A percentile compares a stretch with the other conserved stretches of the same genome.
These are phyloP conservation scores for Fusarium burgessii DNA, from an alignment of 2,329 filamentous ascomycete genomes.

Conservation along the genomic window DNA sequence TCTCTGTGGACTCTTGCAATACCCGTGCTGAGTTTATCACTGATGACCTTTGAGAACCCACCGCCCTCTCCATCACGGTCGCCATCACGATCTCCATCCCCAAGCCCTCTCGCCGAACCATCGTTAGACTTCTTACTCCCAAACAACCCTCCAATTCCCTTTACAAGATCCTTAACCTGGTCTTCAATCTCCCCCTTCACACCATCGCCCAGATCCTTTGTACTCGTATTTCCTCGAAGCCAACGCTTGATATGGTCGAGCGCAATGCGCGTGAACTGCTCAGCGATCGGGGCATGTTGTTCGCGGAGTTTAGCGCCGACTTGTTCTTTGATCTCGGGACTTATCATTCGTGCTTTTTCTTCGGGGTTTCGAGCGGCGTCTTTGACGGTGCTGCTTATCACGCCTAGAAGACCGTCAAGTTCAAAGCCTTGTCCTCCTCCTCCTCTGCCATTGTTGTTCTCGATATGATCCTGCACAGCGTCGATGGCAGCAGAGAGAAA, in stretches of 20 bases:
- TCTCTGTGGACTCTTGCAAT: constrained; percentile 58
- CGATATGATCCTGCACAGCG: constrained; percentile 56
- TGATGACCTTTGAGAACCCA: constrained; percentile 59
- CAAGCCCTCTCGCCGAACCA: constrained; percentile 48
- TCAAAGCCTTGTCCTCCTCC: constrained; percentile 52
- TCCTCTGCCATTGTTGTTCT: constrained; percentile 43
- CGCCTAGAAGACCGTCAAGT: constrained; percentile 58
- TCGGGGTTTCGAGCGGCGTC: constrained; percentile 60
- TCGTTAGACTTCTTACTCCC: constrained; percentile 53
- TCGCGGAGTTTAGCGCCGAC: constrained; percentile 55
- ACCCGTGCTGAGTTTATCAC: constrained; percentile 60
- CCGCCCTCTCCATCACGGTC: constrained; percentile 47
- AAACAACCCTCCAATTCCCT: constrained; percentile 58
- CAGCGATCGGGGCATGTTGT: constrained; percentile 58
- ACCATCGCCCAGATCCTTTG: constrained; percentile 57
- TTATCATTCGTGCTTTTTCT: constrained; percentile 59
- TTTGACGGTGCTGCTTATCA: constrained; percentile 58
- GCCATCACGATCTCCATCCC: constrained; percentile 45
- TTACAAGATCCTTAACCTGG: constrained; percentile 59
- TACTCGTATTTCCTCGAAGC: constrained; percentile 57
- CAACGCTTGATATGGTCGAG: constrained; percentile 61
- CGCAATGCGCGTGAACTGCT: constrained; percentile 60
- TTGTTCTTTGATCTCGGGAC: constrained; percentile 60
- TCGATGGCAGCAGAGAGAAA: constrained; percentile 58
- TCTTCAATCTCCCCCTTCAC: constrained; percentile 59